phyloP scores from a whole-genome alignment of 1,284 basidiomycete species.

The Singerocomus inundabilis region DNA sequence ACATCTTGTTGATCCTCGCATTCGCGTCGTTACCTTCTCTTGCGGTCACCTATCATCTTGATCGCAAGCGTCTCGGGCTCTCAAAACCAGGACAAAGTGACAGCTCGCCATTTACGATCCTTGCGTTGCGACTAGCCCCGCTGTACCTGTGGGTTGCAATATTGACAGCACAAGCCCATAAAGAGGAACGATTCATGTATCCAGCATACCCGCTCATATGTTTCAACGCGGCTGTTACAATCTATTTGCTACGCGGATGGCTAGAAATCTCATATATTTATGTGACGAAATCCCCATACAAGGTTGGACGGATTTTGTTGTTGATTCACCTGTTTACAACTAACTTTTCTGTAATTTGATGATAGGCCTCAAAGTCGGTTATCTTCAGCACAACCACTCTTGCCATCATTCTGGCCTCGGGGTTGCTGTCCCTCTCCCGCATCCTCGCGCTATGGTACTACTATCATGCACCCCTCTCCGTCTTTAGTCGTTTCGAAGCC shows the following conservation, averaged over 20 bases:
- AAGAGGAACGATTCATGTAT: conserved; percentile 98
- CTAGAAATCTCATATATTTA: conserved; percentile 75
- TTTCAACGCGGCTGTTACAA: conserved; percentile 88
- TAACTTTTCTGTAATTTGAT: neutral
- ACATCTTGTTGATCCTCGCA: conserved; percentile 80
- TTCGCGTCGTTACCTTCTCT: conserved; percentile 79
- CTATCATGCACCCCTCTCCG: conserved; percentile 87
- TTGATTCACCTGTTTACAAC: conserved; percentile 10
- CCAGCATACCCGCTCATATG: conserved; percentile 90
- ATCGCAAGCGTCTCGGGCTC: conserved; percentile 77
- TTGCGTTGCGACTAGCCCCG: conserved; percentile 76
- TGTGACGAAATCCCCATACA: conserved; percentile 79
- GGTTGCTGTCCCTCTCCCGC: conserved; percentile 74
- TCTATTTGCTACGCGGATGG: conserved; percentile 86
- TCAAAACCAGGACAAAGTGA: conserved; percentile 52
- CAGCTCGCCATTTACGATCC: conserved; percentile 75
- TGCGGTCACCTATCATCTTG: conserved; percentile 70
- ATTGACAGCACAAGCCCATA: conserved; percentile 84
- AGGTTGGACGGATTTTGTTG: conserved; percentile 46
- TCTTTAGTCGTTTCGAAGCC: conserved; percentile 73
- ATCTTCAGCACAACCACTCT: conserved; percentile 80
- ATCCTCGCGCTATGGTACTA: conserved; percentile 82
- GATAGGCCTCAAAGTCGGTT: conserved; percentile 71
- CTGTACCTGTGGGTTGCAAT: conserved; percentile 89
- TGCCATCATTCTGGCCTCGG: conserved; percentile 61